Evolutionary conservation across 2,329 filamentous ascomycete species (phyloP).

Genomic region (Hyphodiscus sp.): DNA sequence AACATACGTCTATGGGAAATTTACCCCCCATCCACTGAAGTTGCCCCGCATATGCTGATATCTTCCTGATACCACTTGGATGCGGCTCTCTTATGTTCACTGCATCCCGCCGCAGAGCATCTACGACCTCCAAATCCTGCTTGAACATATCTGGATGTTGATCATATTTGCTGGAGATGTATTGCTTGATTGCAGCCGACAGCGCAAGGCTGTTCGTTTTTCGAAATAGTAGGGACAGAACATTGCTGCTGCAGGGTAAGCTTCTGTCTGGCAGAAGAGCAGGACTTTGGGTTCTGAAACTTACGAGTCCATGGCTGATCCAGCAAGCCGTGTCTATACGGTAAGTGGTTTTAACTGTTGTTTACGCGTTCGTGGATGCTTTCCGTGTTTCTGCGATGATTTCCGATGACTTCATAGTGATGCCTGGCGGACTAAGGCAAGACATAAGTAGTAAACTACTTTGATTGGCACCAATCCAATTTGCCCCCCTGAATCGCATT

Average conservation of each 20-base stretch:
- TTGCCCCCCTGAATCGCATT: too few species aligned
- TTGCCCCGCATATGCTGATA: conserved; percentile 89
- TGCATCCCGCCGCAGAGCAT: conserved; percentile 77
- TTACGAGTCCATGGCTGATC: not conserved
- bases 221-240: conserved; percentile 61
- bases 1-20: conserved; percentile 82
- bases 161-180: conserved; percentile 97
- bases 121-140: conserved; percentile 80
- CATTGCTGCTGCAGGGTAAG: conserved; percentile 22
- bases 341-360: not conserved
- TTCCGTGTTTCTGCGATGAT: not conserved
- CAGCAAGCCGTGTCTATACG: not conserved
- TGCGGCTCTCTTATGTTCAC: conserved; percentile 85
- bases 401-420: not conserved
- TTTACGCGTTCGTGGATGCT: not conserved
- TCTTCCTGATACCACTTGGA: conserved; percentile 74
- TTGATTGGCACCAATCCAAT: too few species aligned
- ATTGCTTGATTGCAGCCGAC: conserved; percentile 78
- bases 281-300: not conserved
- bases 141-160: conserved; percentile 97
- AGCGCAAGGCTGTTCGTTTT: conserved; percentile 74
- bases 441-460: too few species aligned
- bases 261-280: not conserved
- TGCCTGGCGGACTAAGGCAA: not conserved
- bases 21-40: conserved; percentile 90